These are phyloP conservation scores for Guyanaporus albipodus DNA, from an alignment of 768 basidiomycete genomes.

Conservation along the genomic window DNA sequence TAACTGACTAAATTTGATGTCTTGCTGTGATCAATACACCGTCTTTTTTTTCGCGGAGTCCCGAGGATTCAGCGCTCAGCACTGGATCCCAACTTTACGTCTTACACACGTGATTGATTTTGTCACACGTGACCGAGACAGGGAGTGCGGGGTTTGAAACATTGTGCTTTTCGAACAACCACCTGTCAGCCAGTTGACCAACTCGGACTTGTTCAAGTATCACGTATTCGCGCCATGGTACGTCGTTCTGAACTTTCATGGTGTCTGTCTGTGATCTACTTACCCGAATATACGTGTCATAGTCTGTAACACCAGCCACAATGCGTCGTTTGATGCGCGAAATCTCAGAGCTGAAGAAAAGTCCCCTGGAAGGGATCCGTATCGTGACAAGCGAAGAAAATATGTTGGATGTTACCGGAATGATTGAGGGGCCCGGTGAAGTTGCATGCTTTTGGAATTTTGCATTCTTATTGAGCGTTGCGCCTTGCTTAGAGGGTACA, in stretches of 20 bases:
- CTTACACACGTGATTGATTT: slow-evolving; percentile 23
- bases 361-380: slow-evolving; percentile 90
- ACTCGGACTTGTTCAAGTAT: slow-evolving; percentile 6
- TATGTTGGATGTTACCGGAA: slow-evolving; percentile 80
- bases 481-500: slow-evolving; percentile 46
- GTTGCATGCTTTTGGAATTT: background rate
- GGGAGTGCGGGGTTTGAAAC: slow-evolving; percentile 25
- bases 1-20: slow-evolving; percentile 35
- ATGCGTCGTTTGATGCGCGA: slow-evolving; percentile 89
- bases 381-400: slow-evolving; percentile 84
- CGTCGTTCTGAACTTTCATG: slow-evolving; percentile 1
- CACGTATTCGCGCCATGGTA: slow-evolving; percentile 21
- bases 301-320: slow-evolving; percentile 49
- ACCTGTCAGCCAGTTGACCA: slow-evolving; percentile 13
- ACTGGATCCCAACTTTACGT: too few species aligned
- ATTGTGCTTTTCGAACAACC: slow-evolving; percentile 21
- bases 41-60: slow-evolving; percentile 6
- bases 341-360: slow-evolving; percentile 71
- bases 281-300: background rate
- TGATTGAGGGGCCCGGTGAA: slow-evolving; percentile 89
- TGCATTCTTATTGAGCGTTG: slow-evolving; percentile 4
- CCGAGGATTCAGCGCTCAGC: too few species aligned
- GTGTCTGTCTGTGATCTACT: background rate
- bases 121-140: slow-evolving; percentile 24
- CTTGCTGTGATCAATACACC: slow-evolving; percentile 9